Percentiles rank a stretch among this genome's conserved stretches.
Evolutionary conservation across 495 filamentous ascomycete genomes (phyloP).

Genomic region (Xylaria acuta): DNA sequence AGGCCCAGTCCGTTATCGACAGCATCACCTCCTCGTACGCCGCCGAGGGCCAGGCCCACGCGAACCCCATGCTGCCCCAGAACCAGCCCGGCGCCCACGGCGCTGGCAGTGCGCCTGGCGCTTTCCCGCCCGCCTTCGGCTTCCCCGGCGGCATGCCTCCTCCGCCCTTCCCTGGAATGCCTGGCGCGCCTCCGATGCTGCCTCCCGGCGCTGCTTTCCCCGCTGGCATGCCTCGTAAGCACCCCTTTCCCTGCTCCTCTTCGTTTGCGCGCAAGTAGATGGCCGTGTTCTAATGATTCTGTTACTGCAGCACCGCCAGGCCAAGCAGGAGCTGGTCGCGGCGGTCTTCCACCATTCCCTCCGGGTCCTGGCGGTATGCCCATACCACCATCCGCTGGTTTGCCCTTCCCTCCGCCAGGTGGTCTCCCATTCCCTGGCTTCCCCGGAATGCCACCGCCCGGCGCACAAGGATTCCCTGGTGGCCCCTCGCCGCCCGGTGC

Average conservation of each 20-base stretch:
- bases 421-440: slow-evolving; percentile 39
- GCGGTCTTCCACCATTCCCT: slow-evolving; percentile 69
- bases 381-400: slow-evolving; percentile 54
- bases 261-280: background rate
- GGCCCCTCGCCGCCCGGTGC: slow-evolving; percentile 24
- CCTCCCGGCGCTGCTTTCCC: slow-evolving; percentile 40
- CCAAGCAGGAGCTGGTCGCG: slow-evolving; percentile 54
- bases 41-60: slow-evolving; percentile 84
- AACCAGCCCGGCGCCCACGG: slow-evolving; percentile 63
- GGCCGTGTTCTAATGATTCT: slow-evolving; percentile 19
- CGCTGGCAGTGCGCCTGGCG: slow-evolving; percentile 38
- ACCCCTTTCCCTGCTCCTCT: background rate
- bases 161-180: slow-evolving; percentile 48
- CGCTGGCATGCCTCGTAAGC: slow-evolving; percentile 44
- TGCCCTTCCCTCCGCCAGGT: slow-evolving; percentile 69
- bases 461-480: slow-evolving; percentile 53
- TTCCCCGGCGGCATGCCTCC: slow-evolving; percentile 44
- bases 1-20: slow-evolving; percentile 97
- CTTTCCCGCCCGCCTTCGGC: slow-evolving; percentile 39
- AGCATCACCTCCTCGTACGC: slow-evolving; percentile 94
- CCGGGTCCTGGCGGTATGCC: slow-evolving; percentile 52
- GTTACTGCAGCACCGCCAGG: slow-evolving; percentile 55
- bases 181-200: slow-evolving; percentile 39
- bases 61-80: slow-evolving; percentile 80
- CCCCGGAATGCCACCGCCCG: slow-evolving; percentile 43